These are phyloP conservation scores for Ophiocordyceps sinensis DNA, from an alignment of 2,329 filamentous ascomycete genomes.

Conservation along the genomic window DNA sequence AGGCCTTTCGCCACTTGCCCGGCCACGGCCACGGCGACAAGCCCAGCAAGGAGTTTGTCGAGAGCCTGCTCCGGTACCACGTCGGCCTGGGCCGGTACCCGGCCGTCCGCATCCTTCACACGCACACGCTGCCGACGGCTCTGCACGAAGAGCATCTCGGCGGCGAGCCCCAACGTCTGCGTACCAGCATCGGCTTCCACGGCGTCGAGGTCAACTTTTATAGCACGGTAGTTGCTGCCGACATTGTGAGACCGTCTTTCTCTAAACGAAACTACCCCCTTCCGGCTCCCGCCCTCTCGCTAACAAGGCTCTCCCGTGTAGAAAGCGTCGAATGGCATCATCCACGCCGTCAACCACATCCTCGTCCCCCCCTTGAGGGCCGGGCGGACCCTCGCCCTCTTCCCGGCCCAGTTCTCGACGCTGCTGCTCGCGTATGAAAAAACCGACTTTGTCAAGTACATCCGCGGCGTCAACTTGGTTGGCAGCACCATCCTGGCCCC, in stretches of 20 bases:
- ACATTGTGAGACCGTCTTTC: constrained; percentile 57
- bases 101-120: constrained; percentile 47
- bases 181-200: constrained; percentile 44
- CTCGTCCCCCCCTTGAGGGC: constrained; percentile 61
- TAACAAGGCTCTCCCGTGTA: constrained; percentile 12
- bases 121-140: constrained; percentile 61
- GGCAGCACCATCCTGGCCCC: constrained; percentile 74
- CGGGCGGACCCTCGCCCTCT: constrained; percentile 38
- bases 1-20: constrained; percentile 54
- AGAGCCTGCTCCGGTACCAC: constrained; percentile 61
- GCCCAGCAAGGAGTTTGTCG: constrained; percentile 55
- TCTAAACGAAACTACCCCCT: too few relatives aligned
- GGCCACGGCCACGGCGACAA: constrained; percentile 27
- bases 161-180: constrained; percentile 55
- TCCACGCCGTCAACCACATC: constrained; percentile 62
- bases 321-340: constrained; percentile 64
- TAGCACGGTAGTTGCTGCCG: constrained; percentile 50
- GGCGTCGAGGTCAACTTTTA: constrained; percentile 67
- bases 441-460: constrained; percentile 52
- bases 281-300: neutral
- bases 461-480: constrained; percentile 35
- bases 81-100: constrained; percentile 54
- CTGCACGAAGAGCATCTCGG: constrained; percentile 45
- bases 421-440: constrained; percentile 59
- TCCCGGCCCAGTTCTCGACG: constrained; percentile 67